A percentile compares a stretch with the other conserved stretches of the same genome.
Evolutionary conservation across 2,329 filamentous ascomycete species (phyloP).

Genomic region (Aspergillus sergii): DNA sequence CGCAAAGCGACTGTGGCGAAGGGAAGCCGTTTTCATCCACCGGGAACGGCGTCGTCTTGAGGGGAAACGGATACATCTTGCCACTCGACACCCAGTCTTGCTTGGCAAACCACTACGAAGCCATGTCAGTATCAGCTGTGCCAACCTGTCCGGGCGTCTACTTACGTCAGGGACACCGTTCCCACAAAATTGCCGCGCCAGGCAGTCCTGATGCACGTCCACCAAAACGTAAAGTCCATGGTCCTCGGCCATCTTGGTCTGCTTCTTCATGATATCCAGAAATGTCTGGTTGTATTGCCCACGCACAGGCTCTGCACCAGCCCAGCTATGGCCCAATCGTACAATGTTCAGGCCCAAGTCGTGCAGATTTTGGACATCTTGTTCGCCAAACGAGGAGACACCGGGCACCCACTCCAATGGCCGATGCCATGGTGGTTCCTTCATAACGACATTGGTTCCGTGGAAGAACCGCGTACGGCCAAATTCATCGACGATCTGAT

Average conservation of each 20-base stretch:
- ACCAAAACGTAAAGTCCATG: constrained; percentile 18
- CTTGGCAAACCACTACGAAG: constrained; percentile 15
- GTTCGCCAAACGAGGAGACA: constrained; percentile 17
- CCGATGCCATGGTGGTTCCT: constrained; percentile 18
- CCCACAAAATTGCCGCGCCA: constrained; percentile 14
- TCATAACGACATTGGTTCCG: constrained; percentile 22
- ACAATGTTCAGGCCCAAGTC: constrained; percentile 16
- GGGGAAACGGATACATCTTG: constrained; percentile 17
- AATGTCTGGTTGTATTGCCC: constrained; percentile 18
- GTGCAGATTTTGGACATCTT: constrained; percentile 18
- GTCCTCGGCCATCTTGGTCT: constrained; percentile 18
- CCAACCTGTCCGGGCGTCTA: background rate
- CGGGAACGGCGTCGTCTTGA: constrained; percentile 11
- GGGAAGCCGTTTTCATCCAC: constrained; percentile 13
- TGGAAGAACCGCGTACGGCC: constrained; percentile 20
- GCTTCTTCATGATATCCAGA: constrained; percentile 17
- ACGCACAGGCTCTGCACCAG: constrained; percentile 16
- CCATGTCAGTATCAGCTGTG: constrained; percentile 4
- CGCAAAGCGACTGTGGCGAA: constrained; percentile 14
- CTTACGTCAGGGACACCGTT: constrained; percentile 16
- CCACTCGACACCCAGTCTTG: constrained; percentile 13
- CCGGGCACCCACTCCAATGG: constrained; percentile 17
- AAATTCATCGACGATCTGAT: constrained; percentile 19
- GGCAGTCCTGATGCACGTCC: constrained; percentile 17
- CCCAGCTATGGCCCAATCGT: constrained; percentile 15